Base-by-base conservation (phyloP, 371 early-diverging fungal species). In the Mucor piriformis region DNA sequence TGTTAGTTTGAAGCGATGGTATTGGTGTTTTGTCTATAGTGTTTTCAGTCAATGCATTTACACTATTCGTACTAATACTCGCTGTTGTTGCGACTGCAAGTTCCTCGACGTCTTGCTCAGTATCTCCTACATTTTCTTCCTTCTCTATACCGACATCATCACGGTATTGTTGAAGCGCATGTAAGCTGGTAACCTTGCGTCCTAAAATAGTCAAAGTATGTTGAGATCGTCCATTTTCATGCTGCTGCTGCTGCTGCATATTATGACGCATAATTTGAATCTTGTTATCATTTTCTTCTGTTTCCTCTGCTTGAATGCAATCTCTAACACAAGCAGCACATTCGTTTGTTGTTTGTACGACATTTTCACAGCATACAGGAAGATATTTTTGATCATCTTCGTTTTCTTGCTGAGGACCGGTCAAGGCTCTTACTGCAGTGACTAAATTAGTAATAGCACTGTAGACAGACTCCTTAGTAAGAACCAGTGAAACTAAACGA, bases 371-470 rank as follows among this genome's bases (percentile, higher is more conserved):
- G 50, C 74, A 72, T 13, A 35, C 27, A 12, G 57, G 47, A 11
- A 74, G 59, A 12, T 46, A 18, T 13, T 10, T 4, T 24, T 74
- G 67, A 0, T 64, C 66, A 18, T 59, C 51, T 53, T 74, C 51
- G 12, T 55, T 29, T 27, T 54, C 32, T 29, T 43, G 24, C 13
- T 53, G 66, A 37, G 72, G 70, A 3, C 68, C 69, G 1, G 76
- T 63, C 15, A 73, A 46, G 6, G 70, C 73, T 25, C 81, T 63
- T 8, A 77, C 74, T 8, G 76, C 71, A 1, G 81, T 77, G 16
- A 80, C 81, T 8, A 80, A 44, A 55, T 73, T 72, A 6, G 81
- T 80, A 35, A 76, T 77, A 21, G 81, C 72, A 21, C 73, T 77
- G 50, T 81, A 77, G 0, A 77, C 74, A 6, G 74, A 64, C 50